Evolutionary conservation across 2,329 filamentous ascomycete genomes (phyloP), one percentile per base, ranked within the genome.

Genomic region (Xylariomycetidae sp.): DNA sequence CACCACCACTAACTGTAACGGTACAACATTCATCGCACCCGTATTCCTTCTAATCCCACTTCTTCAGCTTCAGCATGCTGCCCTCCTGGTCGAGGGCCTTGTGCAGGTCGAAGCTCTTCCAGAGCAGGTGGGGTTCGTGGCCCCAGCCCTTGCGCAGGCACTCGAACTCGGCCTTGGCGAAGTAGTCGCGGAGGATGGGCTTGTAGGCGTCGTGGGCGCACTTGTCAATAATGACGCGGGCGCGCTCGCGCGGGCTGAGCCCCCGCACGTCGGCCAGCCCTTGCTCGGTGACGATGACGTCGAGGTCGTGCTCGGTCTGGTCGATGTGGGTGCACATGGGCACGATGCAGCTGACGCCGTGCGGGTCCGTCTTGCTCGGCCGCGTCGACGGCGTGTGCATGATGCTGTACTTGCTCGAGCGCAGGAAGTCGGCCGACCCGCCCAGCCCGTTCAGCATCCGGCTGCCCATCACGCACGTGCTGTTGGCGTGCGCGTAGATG

Each of bases 401-500:
- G 69, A 94, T 93, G 51, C 75, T 82, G 72, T 93, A 85, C 54
- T 85, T 85, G 35, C 77, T 60, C 36, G 64, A 75, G 31, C 82
- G 74, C 25, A 85, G 65, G 71, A 86, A 86, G 53, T 86, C 82
- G 17, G 82, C 81, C 1, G 74, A 80, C 1, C 82, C 82, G 24
- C 82, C 82, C 2, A 86, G 72, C 5, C 81, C 82, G 61, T 85
- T 85, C 19, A 85, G 66, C 79, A 85, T 87, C 37, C 88, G 80
- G 41, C 74, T 82, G 44, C 88, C 87, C 79, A 92, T 87, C 15
- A 94, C 87, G 54, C 84, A 89, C 34, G 87, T 94, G 41, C 74
- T 82, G 75, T 94, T 95, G 50, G 88, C 88, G 64, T 94, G 87
- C 2, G 87, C 88, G 64, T 94, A 94, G 53, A 94, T 93, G 63